Evolutionary conservation across 805 yeast genomes (phyloP), one percentile per base, ranked within the genome.

Genomic region (Candida tallmaniae): DNA sequence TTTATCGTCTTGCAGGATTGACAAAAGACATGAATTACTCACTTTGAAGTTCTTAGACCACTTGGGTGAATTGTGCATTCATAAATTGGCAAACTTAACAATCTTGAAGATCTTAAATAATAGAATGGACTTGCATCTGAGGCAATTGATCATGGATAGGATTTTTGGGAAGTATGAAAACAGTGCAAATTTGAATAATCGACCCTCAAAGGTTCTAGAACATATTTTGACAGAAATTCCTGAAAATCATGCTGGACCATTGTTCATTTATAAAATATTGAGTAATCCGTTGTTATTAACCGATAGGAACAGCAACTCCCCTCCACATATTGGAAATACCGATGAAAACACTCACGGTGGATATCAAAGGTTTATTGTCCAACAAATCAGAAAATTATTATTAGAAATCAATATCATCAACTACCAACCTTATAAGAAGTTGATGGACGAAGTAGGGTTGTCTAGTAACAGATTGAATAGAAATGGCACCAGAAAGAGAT

Each of bases 401-500:
- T 60, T 78, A 27, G 83, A 81, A 31, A 57, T 74, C 48, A 76
- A 75, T 38, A 68, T 81, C 24, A 48, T 65, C 29, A 63, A 72
- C 19, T 65, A 60, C 33, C 95, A 84, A 53, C 84, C 83, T 23
- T 85, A 86, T 58, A 84, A 85, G 52, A 78, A 95, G 44, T 66
- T 93, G 38, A 74, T 89, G 73, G 97, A 90, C 47, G 97, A 90
- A 57, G 90, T 88, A 42, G 97, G 97, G 3, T 63, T 89, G 25
- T 54, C 68, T 7, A 56, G 54, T 36, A 54, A 54, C 30, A 47
- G 68, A 31, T 42, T 62, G 28, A 54, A 54, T 31, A 46, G 66
- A 30, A 43, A 57, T 8, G 18, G 47, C 3, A 49, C 47, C 29
- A 23, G 37, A 18, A 34, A 29, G 13, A 34, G 37, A 34, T 11